A percentile compares a stretch with the other conserved stretches of the same genome.
phyloP scores from a whole-genome alignment of 129 eudicot species.

The Flaveria bidentis region DNA sequence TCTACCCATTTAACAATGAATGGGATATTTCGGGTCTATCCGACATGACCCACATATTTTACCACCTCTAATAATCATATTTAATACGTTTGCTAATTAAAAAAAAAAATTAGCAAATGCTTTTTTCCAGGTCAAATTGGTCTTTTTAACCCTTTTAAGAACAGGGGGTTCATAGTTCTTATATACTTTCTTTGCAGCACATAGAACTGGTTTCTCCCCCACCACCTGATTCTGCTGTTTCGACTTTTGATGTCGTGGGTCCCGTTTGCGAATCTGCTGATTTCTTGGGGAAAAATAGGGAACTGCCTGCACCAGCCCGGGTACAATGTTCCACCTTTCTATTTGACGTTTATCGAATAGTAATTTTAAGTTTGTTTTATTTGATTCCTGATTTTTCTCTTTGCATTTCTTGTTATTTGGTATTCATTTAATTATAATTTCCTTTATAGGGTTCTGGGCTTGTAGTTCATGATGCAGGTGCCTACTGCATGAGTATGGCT shows the following conservation, averaged over 20 bases:
- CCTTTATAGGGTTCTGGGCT: slow-evolving; percentile 73
- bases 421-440: not conserved
- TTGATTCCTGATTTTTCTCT: not conserved
- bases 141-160: not conserved
- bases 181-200: slow-evolving; percentile 57
- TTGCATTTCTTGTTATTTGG: not conserved
- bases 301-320: slow-evolving; percentile 73
- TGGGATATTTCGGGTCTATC: too few relatives aligned
- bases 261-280: slow-evolving; percentile 89
- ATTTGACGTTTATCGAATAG: not conserved
- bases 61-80: not conserved
- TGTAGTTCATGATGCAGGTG: slow-evolving; percentile 98
- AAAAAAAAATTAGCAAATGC: too few relatives aligned
- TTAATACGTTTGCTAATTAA: not conserved
- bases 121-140: too few relatives aligned
- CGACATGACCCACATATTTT: too few relatives aligned
- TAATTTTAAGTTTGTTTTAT: not conserved
- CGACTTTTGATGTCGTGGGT: slow-evolving; percentile 85
- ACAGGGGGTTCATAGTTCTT: not conserved
- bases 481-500: slow-evolving; percentile 99
- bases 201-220: slow-evolving; percentile 85
- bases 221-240: slow-evolving; percentile 59
- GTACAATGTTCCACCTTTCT: slow-evolving; percentile 39
- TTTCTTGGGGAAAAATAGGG: slow-evolving; percentile 83
- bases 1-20: not conserved